Conservation (phyloP, 2,329 filamentous ascomycete species). For the Paraconiothyrium sp. region DNA sequence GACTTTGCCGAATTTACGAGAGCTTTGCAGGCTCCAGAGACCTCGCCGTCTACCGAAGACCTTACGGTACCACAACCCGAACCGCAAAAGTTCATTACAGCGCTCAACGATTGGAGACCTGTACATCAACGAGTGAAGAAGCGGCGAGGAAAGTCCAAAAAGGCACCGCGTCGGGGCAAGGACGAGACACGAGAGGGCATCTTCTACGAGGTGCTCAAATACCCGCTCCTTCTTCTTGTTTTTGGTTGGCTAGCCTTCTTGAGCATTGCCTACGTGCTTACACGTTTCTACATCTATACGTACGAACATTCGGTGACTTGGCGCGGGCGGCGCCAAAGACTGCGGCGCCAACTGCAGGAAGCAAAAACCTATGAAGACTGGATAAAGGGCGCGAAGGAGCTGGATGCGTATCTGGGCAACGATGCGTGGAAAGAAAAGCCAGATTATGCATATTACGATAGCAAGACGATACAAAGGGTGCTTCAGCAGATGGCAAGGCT, state of each 20-base stretch:
- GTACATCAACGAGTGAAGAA: constrained; percentile 76
- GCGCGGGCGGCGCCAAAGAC: constrained; percentile 77
- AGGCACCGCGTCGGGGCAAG: constrained; percentile 61
- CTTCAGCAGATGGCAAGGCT: constrained; percentile 76
- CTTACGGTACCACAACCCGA: constrained; percentile 55
- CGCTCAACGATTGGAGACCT: constrained; percentile 95
- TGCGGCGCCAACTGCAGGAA: constrained; percentile 75
- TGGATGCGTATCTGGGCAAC: constrained; percentile 85
- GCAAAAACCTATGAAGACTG: constrained; percentile 84
- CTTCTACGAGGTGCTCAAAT: constrained; percentile 88
- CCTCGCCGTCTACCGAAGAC: constrained; percentile 70
- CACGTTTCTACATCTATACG: constrained; percentile 85
- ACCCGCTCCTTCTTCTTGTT: constrained; percentile 85
- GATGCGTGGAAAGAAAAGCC: constrained; percentile 80
- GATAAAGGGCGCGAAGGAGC: constrained; percentile 78
- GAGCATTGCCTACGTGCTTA: constrained; percentile 78
- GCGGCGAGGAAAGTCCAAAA: constrained; percentile 50
- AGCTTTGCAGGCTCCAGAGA: constrained; percentile 84
- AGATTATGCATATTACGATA: constrained; percentile 83
- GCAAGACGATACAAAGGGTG: constrained; percentile 80
- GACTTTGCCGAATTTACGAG: constrained; percentile 82
- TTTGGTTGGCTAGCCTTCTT: constrained; percentile 82
- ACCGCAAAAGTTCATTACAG: constrained; percentile 74
- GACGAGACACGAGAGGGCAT: constrained; percentile 97
- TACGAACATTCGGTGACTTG: constrained; percentile 94